phyloP scores from a whole-genome alignment of 805 yeast species.

The Cyberlindnera mycetangii region DNA sequence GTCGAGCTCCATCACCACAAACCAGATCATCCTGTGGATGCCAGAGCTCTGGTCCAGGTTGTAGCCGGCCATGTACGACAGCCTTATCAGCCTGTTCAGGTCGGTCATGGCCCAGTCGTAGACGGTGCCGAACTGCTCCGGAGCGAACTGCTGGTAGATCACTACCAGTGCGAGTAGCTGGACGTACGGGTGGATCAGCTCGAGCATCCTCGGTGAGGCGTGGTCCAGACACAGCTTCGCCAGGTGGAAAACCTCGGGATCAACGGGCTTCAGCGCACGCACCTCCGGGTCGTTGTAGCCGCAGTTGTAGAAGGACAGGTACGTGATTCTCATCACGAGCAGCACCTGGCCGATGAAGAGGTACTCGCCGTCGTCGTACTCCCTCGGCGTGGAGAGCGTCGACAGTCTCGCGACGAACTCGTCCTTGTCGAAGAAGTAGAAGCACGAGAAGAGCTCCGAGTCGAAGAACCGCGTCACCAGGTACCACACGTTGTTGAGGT shows the following conservation, averaged over 20 bases:
- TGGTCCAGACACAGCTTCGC: conserved; percentile 18
- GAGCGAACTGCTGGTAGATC: conserved; percentile 4
- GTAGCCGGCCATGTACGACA: conserved; percentile 1
- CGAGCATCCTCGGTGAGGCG: conserved; percentile 8
- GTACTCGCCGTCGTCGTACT: conserved; percentile 8
- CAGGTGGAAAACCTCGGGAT: conserved; percentile 10
- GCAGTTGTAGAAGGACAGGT: conserved; percentile 19
- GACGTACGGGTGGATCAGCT: conserved; percentile 4
- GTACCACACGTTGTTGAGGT: conserved; percentile 11
- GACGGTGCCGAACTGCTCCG: conserved; percentile 2
- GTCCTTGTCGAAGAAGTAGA: conserved; percentile 13
- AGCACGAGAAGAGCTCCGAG: conserved; percentile 4
- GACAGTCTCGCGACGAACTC: conserved; percentile 8
- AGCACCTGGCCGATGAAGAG: conserved; percentile 18
- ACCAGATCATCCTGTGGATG: conserved; percentile 12
- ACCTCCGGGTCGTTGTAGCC: conserved; percentile 14
- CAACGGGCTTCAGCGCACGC: conserved; percentile 5
- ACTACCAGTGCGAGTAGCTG: conserved; percentile 4
- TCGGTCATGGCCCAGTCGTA: conserved; percentile 9
- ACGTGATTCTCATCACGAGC: conserved; percentile 17
- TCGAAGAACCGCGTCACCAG: conserved; percentile 9
- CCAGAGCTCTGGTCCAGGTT: conserved; percentile 2
- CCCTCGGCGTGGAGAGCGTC: conserved; percentile 8
- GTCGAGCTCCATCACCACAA: conserved; percentile 13
- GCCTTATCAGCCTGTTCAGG: conserved; percentile 2